These are phyloP conservation scores for Sisymbrium irio DNA, from an alignment of 345 rosid species.

Conservation along the genomic window DNA sequence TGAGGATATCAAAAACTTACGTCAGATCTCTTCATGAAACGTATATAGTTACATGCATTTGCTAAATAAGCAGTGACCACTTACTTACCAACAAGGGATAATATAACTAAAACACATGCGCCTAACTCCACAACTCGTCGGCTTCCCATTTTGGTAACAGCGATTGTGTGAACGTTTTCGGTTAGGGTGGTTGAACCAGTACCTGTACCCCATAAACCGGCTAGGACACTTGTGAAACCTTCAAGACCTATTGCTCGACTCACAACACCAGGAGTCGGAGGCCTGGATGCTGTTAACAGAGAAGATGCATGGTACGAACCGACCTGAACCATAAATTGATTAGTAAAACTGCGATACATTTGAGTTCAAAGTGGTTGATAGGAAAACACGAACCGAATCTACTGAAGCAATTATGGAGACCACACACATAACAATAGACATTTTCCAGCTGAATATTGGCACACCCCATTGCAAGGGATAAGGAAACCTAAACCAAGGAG, in stretches of 20 bases:
- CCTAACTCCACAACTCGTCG: slow-evolving; percentile 91
- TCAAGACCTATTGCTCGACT: slow-evolving; percentile 97
- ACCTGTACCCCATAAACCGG: slow-evolving; percentile 99
- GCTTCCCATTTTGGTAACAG: slow-evolving; percentile 99
- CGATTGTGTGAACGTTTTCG: slow-evolving; percentile 96
- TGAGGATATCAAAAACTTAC: slow-evolving; percentile 28
- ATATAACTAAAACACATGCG: slow-evolving; percentile 64
- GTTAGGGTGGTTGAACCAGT: slow-evolving; percentile 92
- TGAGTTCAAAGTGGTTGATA: background rate
- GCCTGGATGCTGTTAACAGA: slow-evolving; percentile 79
- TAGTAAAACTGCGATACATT: background rate
- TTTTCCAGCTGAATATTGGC: slow-evolving; percentile 85
- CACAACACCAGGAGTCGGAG: slow-evolving; percentile 90
- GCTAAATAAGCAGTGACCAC: slow-evolving; percentile 25
- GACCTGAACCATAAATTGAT: slow-evolving; percentile 47
- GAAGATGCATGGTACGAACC: slow-evolving; percentile 97
- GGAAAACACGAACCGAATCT: slow-evolving; percentile 77
- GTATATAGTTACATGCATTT: background rate
- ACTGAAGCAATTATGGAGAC: slow-evolving; percentile 79
- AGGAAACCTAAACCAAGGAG: slow-evolving; percentile 98
- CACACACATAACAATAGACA: slow-evolving; percentile 90
- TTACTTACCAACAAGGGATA: slow-evolving; percentile 89
- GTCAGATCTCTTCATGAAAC: background rate
- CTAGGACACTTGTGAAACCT: slow-evolving; percentile 83
- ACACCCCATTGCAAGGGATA: slow-evolving; percentile 98